Evolutionary conservation across 208 protist genomes (phyloP).

Genomic region (Leishmania braziliensis): DNA sequence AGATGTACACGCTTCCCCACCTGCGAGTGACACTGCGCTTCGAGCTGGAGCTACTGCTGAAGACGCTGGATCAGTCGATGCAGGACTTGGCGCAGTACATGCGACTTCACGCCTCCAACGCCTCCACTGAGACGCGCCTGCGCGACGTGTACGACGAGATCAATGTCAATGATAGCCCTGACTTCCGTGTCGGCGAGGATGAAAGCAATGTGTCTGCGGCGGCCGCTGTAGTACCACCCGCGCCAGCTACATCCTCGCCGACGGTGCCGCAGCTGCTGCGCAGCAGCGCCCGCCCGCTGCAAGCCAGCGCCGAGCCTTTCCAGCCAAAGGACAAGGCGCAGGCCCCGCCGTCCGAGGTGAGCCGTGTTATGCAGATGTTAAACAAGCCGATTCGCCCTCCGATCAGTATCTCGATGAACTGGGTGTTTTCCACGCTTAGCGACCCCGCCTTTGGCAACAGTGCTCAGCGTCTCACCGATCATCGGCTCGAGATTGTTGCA

Average conservation of each 20-base stretch:
- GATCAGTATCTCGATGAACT: slow-evolving; percentile 57
- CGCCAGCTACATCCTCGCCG: slow-evolving; percentile 8
- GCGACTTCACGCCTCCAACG: slow-evolving; percentile 41
- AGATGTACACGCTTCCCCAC: slow-evolving; percentile 96
- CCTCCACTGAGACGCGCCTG: slow-evolving; percentile 45
- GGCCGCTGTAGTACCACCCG: slow-evolving; percentile 18
- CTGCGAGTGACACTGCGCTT: slow-evolving; percentile 98
- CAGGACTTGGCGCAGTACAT: slow-evolving; percentile 57
- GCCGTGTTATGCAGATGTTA: slow-evolving; percentile 31
- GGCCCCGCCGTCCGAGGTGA: slow-evolving; percentile 19
- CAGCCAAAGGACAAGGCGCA: slow-evolving; percentile 68
- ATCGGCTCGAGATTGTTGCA: slow-evolving; percentile 45
- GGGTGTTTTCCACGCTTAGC: slow-evolving; percentile 49
- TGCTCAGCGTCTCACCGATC: slow-evolving; percentile 26
- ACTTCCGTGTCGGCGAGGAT: slow-evolving; percentile 79
- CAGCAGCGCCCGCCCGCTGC: slow-evolving; percentile 43
- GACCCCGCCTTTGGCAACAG: slow-evolving; percentile 29
- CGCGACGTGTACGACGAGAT: slow-evolving; percentile 67
- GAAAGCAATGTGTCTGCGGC: slow-evolving; percentile 28
- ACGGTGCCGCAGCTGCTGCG: slow-evolving; percentile 31
- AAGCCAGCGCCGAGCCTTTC: slow-evolving; percentile 88
- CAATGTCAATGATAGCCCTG: slow-evolving; percentile 67
- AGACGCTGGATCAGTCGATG: slow-evolving; percentile 71
- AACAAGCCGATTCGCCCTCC: slow-evolving; percentile 41
- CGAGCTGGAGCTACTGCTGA: slow-evolving; percentile 94